A percentile compares a stretch with the other conserved stretches of the same genome.
phyloP scores from a whole-genome alignment of 1,284 basidiomycete species.

The Ganoderma leucocontextum region DNA sequence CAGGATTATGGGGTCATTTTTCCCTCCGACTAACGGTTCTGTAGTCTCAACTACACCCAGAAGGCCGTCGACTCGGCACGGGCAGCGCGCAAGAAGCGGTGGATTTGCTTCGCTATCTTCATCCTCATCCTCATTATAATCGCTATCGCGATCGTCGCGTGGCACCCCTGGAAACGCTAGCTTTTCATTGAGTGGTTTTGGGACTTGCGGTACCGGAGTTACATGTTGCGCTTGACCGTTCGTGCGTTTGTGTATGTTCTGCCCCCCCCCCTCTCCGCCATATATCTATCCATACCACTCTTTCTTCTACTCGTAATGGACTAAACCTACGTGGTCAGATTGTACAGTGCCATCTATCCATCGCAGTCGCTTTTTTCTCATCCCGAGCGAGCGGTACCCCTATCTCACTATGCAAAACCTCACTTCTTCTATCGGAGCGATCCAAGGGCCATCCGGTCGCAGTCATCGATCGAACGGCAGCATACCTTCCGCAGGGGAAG shows the following conservation, averaged over 20 bases:
- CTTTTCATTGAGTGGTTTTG: conserved; percentile 20
- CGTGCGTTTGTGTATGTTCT: conserved; percentile 11
- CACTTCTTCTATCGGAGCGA: conserved; percentile 7
- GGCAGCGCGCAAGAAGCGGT: conserved; percentile 91
- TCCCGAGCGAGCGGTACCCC: conserved; percentile 21
- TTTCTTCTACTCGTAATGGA: conserved; percentile 27
- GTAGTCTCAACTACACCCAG: conserved; percentile 80
- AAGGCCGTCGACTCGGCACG: conserved; percentile 91
- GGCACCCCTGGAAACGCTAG: conserved; percentile 32
- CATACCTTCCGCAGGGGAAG: background rate
- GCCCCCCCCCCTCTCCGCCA: conserved; percentile 17
- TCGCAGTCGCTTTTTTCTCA: background rate
- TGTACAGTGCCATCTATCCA: conserved; percentile 7
- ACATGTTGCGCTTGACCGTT: conserved; percentile 7
- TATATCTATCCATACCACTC: conserved; percentile 27
- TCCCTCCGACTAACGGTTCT: background rate
- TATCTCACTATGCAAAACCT: conserved; percentile 14
- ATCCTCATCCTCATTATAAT: conserved; percentile 65
- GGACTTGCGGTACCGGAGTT: conserved; percentile 19
- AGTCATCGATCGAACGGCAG: background rate
- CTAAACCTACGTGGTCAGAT: conserved; percentile 17
- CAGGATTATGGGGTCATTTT: background rate
- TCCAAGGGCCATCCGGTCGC: background rate
- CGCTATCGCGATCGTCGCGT: conserved; percentile 61
- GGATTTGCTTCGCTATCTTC: conserved; percentile 86